phyloP scores from a whole-genome alignment of 108 stramenopile genomes.

The Thalassiosira profunda region DNA sequence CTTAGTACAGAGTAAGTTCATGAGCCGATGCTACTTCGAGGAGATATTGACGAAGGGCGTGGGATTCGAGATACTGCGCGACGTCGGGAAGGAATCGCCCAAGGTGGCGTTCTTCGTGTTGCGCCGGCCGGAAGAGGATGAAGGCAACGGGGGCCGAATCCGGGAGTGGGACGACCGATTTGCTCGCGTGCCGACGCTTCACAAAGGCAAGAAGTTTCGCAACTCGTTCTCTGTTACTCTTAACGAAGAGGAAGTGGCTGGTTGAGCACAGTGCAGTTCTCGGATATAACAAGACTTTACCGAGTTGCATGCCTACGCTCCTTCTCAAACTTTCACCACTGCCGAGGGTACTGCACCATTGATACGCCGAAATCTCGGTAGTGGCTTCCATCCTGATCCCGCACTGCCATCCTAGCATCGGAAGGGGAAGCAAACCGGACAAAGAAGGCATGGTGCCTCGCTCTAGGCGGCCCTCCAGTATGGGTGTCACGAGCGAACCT shows the following conservation, averaged over 20 bases:
- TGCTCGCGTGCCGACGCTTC: conserved; percentile 12
- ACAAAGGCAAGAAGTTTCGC: conserved; percentile 79
- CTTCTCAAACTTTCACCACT: too few species aligned
- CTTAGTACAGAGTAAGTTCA: conserved; percentile 73
- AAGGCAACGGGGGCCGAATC: not conserved
- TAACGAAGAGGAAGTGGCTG: conserved; percentile 20
- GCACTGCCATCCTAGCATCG: conserved; percentile 47
- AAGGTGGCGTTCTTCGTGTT: conserved; percentile 84
- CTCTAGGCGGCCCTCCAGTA: too few species aligned
- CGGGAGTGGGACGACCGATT: conserved; percentile 26
- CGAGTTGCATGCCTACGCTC: too few species aligned
- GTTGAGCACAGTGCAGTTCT: not conserved
- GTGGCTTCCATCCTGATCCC: conserved; percentile 30
- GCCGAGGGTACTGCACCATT: too few species aligned
- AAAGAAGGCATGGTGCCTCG: too few species aligned
- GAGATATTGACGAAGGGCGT: conserved; percentile 61
- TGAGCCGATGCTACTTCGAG: conserved; percentile 57
- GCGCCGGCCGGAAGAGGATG: conserved; percentile 39
- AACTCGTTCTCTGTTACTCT: conserved; percentile 76
- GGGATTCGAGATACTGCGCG: conserved; percentile 65
- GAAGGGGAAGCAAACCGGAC: conserved; percentile 43
- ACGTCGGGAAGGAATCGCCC: conserved; percentile 71
- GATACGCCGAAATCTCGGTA: too few species aligned
- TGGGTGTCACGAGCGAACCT: not conserved
- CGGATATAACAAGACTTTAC: too few species aligned